phyloP scores from a whole-genome alignment of 352 stramenopile genomes.

The Phytophthora sojae region DNA sequence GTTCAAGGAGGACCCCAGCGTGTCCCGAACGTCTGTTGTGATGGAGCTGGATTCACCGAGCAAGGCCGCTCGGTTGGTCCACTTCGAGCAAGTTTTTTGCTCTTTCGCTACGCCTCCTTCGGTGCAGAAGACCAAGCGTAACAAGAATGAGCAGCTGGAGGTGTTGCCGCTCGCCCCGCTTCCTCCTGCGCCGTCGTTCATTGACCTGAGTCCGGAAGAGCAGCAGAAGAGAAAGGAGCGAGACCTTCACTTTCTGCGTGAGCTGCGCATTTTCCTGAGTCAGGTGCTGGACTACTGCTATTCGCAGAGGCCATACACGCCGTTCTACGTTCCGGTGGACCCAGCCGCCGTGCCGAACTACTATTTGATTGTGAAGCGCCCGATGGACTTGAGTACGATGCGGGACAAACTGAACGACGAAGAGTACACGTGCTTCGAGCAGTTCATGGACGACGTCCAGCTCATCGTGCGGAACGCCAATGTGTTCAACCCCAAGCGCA shows the following conservation, averaged over 20 bases:
- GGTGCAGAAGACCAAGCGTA: constrained; percentile 24
- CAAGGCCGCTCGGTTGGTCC: constrained; percentile 37
- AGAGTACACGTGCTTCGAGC: constrained; percentile 90
- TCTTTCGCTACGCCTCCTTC: constrained; percentile 61
- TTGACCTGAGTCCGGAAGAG: constrained; percentile 47
- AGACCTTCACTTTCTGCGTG: constrained; percentile 86
- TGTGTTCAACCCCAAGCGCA: constrained; percentile 90
- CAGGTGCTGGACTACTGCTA: constrained; percentile 87
- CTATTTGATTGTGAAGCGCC: constrained; percentile 87
- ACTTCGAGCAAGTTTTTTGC: constrained; percentile 74
- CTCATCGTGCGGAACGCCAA: constrained; percentile 91
- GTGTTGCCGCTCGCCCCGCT: constrained; percentile 69
- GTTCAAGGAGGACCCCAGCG: constrained; percentile 58
- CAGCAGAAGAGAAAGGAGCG: constrained; percentile 61
- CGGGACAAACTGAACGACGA: constrained; percentile 90
- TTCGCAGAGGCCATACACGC: constrained; percentile 68
- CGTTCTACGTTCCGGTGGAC: constrained; percentile 83
- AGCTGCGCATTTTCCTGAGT: constrained; percentile 89
- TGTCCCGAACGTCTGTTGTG: constrained; percentile 53
- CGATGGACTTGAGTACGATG: constrained; percentile 92
- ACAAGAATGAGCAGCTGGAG: constrained; percentile 46
- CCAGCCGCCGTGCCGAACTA: constrained; percentile 86
- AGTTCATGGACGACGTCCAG: constrained; percentile 90
- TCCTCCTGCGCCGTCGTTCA: constrained; percentile 34
- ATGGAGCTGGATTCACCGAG: constrained; percentile 50